Base-by-base conservation (phyloP, 805 yeast genomes). In the Wickerhamiella occidentalis region DNA sequence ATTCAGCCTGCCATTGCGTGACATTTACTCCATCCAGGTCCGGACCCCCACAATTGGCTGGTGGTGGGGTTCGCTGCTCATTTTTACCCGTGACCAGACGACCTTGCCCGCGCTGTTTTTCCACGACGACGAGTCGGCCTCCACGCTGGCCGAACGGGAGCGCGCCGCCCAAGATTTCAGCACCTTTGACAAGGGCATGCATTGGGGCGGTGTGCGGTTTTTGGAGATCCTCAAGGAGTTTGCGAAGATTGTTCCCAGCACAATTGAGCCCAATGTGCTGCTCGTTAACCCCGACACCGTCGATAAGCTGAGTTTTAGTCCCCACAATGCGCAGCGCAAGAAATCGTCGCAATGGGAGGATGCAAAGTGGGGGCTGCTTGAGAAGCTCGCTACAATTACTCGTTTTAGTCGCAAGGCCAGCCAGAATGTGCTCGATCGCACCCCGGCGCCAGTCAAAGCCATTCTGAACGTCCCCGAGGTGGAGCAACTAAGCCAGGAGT, bases 201-300 rank as follows among this genome's bases (percentile, higher is more conserved):
- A 79, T 56, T 92, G 97, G 96, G 98, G 99, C 18, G 99, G 96
- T 1, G 76, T 74, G 40, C 82, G 84, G 56, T 80, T 92, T 51
- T 64, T 85, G 51, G 68, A 71, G 41, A 73, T 70, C 12, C 65
- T 92, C 37, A 67, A 70, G 28, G 64, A 66, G 36, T 71, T 74
- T 54, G 78, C 83, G 28, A 79, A 77, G 51, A 64, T 86, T 25
- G 86, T 82, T 56, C 74, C 72, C 54, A 78, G 94, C 0, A 72
- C 82, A 0, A 64, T 84, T 23, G 96, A 86, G 55, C 78, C 79
- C 2, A 76, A 83, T 0, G 77, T 87, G 36, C 74, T 76, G 58
- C 71, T 90, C 51, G 76, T 90, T 22, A 87, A 88, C 64, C 95
- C 97, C 0, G 77, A 81, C 6, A 70, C 75, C 11, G 77, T 70